These are phyloP conservation scores for Opeltia flavorubescens DNA, from an alignment of 495 filamentous ascomycete genomes.

Conservation along the genomic window DNA sequence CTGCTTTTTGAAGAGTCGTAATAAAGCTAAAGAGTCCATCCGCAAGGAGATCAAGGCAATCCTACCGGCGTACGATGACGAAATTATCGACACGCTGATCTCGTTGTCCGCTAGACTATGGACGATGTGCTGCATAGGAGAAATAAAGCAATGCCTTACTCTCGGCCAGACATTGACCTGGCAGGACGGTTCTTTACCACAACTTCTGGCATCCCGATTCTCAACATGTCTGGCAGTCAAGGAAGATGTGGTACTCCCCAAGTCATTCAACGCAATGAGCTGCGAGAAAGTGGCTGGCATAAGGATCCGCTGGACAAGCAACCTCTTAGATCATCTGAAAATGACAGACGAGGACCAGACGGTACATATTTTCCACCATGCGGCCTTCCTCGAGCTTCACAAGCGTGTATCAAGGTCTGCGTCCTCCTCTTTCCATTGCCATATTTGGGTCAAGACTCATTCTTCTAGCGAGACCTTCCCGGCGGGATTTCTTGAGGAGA, in stretches of 20 bases:
- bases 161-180: too few relatives aligned
- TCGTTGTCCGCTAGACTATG: too few relatives aligned
- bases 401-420: not conserved
- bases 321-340: constrained; percentile 33
- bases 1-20: too few relatives aligned
- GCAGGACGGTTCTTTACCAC: too few relatives aligned
- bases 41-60: too few relatives aligned
- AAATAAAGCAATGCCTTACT: too few relatives aligned
- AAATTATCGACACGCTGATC: too few relatives aligned
- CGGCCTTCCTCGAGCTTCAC: constrained; percentile 4
- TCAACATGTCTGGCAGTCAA: too few relatives aligned
- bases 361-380: constrained; percentile 31
- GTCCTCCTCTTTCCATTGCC: not conserved
- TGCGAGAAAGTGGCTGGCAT: constrained; percentile 25
- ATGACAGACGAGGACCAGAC: constrained; percentile 22
- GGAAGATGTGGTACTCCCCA: not conserved
- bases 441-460: not conserved
- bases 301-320: constrained; percentile 27
- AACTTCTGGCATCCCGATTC: too few relatives aligned
- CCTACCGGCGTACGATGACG: too few relatives aligned
- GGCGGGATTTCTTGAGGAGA: constrained; percentile 24
- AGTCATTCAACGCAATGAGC: constrained; percentile 8
- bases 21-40: too few relatives aligned
- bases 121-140: too few relatives aligned
- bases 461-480: not conserved